These are phyloP conservation scores for Gliomastix tumulicola DNA, from an alignment of 2,329 filamentous ascomycete species.

Conservation along the genomic window DNA sequence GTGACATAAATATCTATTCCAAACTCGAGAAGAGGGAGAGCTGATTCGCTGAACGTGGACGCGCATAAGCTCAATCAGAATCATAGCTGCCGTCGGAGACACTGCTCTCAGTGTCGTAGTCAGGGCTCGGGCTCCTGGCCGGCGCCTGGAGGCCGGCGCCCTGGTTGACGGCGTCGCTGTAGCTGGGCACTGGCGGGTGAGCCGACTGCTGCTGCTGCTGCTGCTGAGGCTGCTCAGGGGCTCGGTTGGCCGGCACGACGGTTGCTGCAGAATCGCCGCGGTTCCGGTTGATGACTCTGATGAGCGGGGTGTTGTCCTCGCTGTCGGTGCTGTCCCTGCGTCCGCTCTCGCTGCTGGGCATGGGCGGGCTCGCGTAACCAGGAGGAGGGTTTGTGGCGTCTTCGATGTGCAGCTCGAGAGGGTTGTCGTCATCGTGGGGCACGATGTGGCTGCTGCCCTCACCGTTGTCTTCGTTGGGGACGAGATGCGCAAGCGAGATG, in stretches of 20 bases:
- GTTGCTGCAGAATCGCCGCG: slow-evolving; percentile 42
- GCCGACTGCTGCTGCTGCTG: slow-evolving; percentile 36
- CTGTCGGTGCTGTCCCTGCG: slow-evolving; percentile 51
- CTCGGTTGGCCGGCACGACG: slow-evolving; percentile 13
- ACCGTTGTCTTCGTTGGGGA: slow-evolving; percentile 64
- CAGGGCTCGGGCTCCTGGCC: neutral
- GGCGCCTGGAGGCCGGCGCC: slow-evolving; percentile 18
- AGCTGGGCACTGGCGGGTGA: slow-evolving; percentile 64
- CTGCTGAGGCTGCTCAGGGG: slow-evolving; percentile 9
- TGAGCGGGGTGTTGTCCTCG: slow-evolving; percentile 47
- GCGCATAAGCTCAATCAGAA: too few species aligned
- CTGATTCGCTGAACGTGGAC: too few species aligned
- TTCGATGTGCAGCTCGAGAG: slow-evolving; percentile 34
- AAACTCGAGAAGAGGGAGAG: too few species aligned
- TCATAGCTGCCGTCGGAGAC: too few species aligned
- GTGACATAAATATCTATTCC: too few species aligned
- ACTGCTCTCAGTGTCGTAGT: too few species aligned
- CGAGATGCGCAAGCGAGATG: slow-evolving; percentile 85
- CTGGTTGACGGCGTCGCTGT: slow-evolving; percentile 65
- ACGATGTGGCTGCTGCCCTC: slow-evolving; percentile 39
- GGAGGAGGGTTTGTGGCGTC: slow-evolving; percentile 59
- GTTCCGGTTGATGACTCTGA: slow-evolving; percentile 41
- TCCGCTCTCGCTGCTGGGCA: slow-evolving; percentile 48
- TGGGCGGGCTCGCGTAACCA: slow-evolving; percentile 61
- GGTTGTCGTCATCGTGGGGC: slow-evolving; percentile 25